These are phyloP conservation scores for Neurospora sp. DNA, from an alignment of 495 filamentous ascomycete genomes.

Conservation along the genomic window DNA sequence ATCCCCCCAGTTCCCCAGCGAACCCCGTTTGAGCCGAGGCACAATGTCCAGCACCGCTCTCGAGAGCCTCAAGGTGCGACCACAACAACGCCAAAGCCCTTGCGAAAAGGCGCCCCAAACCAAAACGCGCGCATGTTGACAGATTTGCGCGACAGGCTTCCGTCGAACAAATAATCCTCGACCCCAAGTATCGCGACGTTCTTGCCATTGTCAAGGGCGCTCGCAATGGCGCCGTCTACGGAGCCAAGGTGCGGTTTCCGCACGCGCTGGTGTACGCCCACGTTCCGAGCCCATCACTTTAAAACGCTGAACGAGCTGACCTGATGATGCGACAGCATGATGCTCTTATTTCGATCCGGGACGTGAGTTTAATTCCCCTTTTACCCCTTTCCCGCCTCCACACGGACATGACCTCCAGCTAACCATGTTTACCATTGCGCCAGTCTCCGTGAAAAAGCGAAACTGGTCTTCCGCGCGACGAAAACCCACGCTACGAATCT, in stretches of 20 bases:
- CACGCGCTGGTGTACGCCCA: slow-evolving; percentile 78
- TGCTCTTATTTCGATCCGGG: slow-evolving; percentile 86
- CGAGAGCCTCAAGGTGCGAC: slow-evolving; percentile 26
- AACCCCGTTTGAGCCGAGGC: slow-evolving; percentile 20
- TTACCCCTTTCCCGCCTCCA: not conserved
- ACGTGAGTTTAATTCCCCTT: slow-evolving; percentile 40
- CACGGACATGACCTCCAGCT: not conserved
- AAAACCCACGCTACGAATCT: slow-evolving; percentile 86
- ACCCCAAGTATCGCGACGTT: slow-evolving; percentile 73
- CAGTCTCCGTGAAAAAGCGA: slow-evolving; percentile 67
- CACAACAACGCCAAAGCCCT: not conserved
- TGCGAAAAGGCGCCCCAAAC: not conserved
- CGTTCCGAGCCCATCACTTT: slow-evolving; percentile 46
- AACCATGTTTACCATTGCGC: not conserved
- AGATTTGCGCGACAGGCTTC: slow-evolving; percentile 20
- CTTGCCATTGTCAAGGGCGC: slow-evolving; percentile 79
- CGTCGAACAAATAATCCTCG: slow-evolving; percentile 62
- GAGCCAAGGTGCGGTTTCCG: slow-evolving; percentile 95
- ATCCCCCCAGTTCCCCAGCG: not conserved
- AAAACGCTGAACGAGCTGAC: slow-evolving; percentile 13
- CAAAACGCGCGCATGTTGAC: slow-evolving; percentile 5
- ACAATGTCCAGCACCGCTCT: slow-evolving; percentile 22
- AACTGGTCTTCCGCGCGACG: slow-evolving; percentile 74
- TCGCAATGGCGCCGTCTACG: slow-evolving; percentile 95
- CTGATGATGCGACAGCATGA: slow-evolving; percentile 52